These are phyloP conservation scores for Malassezia equina DNA, from an alignment of 1,284 basidiomycete genomes.

Conservation along the genomic window DNA sequence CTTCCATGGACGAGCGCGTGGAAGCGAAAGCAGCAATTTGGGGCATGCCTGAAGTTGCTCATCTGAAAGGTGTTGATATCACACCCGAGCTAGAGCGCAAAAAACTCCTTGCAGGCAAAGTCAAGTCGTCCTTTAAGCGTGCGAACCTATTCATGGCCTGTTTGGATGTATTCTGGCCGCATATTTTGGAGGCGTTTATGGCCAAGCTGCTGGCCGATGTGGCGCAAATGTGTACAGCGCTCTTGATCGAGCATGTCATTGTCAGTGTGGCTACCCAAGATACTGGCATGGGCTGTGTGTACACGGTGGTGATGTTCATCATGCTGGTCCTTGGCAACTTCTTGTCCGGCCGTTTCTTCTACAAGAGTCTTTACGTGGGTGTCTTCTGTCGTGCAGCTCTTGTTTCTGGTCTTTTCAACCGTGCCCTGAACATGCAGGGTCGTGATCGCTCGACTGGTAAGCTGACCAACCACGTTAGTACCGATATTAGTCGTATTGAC, in stretches of 20 bases:
- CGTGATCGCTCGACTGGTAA: constrained; percentile 74
- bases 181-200: constrained; percentile 31
- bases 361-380: constrained; percentile 49
- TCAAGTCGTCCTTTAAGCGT: constrained; percentile 29
- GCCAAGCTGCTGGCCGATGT: constrained; percentile 52
- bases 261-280: constrained; percentile 15
- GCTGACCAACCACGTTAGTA: constrained; percentile 84
- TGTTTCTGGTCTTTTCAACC: constrained; percentile 76
- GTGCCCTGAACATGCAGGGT: constrained; percentile 65
- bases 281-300: constrained; percentile 37
- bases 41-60: constrained; percentile 24
- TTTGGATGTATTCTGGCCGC: constrained; percentile 67
- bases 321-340: constrained; percentile 13
- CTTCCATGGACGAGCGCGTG: constrained; percentile 22
- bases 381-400: constrained; percentile 75
- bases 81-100: constrained; percentile 4
- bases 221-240: constrained; percentile 36
- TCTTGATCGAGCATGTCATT: constrained; percentile 39
- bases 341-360: constrained; percentile 66
- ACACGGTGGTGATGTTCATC: constrained; percentile 17
- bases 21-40: constrained; percentile 24
- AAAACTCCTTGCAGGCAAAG: constrained; percentile 13
- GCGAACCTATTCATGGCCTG: constrained; percentile 66
- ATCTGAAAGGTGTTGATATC: constrained; percentile 2
- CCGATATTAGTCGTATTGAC: constrained; percentile 80